A percentile compares a stretch with the other conserved stretches of the same genome.
Evolutionary conservation across 345 rosid species (phyloP).

Genomic region (Gossypium herbaceum): DNA sequence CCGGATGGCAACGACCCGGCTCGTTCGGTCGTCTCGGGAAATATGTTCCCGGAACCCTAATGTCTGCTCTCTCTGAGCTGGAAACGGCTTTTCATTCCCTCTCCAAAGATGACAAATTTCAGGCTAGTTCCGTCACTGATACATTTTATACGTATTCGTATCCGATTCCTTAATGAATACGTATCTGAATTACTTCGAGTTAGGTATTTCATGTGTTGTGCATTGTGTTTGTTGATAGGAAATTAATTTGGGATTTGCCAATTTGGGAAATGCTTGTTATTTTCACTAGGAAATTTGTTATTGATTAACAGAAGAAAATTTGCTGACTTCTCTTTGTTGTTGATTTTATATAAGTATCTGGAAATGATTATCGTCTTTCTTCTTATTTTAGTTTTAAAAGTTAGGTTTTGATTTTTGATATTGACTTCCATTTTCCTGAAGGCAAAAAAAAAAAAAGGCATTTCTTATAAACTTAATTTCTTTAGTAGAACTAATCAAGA

Average conservation of each 20-base stretch:
- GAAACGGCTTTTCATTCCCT: conserved; percentile 68
- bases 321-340: neutral
- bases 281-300: neutral
- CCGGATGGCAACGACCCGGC: conserved; percentile 36
- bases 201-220: neutral
- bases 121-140: conserved; percentile 38
- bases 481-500: neutral
- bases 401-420: neutral
- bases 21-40: conserved; percentile 85
- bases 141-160: neutral
- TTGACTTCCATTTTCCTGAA: neutral
- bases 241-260: neutral
- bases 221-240: neutral
- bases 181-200: neutral
- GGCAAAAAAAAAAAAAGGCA: no score
- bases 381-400: neutral
- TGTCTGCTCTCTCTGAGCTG: conserved; percentile 80
- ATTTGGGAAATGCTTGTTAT: neutral
- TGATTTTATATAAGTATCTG: neutral
- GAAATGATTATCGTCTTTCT: neutral
- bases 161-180: neutral
- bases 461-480: neutral
- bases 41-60: conserved; percentile 87
- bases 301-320: neutral
- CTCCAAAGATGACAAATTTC: conserved; percentile 58